Evolutionary conservation across 352 stramenopile species (phyloP), one percentile per base, ranked within the genome.

Genomic region (Globisporangium carolinianum): DNA sequence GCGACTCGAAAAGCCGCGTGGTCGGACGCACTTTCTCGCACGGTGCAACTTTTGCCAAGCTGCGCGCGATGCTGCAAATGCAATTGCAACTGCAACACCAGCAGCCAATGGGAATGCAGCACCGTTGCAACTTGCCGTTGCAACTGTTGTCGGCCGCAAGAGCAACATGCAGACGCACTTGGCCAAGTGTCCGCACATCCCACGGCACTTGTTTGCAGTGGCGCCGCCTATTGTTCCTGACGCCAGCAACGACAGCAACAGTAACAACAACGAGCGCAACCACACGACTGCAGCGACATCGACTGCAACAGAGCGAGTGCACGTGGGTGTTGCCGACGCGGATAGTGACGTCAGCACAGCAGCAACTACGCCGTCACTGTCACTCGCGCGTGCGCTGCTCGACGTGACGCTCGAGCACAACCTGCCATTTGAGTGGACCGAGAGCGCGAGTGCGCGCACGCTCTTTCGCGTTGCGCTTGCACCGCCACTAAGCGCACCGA

Each of bases 101-200:
- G 47, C 43, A 54, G 24, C 69, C 66, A 0, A 82, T 88, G 72
- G 67, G 74, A 32, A 32, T 32, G 24, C 24, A 32, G 24, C 24
- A 32, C 24, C 24, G 24, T 32, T 32, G 24, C 24, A 32, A 32
- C 24, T 32, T 32, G 24, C 24, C 45, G 74, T 80, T 24, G 71
- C 71, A 24, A 66, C 87, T 51, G 72, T 92, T 45, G 84, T 87
- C 65, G 83, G 79, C 0, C 74, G 82, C 35, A 92, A 90, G 60
- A 76, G 75, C 52, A 92, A 90, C 63, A 92, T 92, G 83, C 83
- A 90, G 69, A 92, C 83, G 3, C 83, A 92, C 57, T 62, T 90
- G 65, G 68, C 78, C 69, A 89, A 86, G 67, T 92, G 83, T 48
- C 68, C 75, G 0, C 80, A 92, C 52, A 64, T 92, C 41, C 79